A percentile compares a stretch with the other conserved stretches of the same genome.
These are phyloP conservation scores for Starmerella apis DNA, from an alignment of 805 yeast genomes.

Conservation along the genomic window DNA sequence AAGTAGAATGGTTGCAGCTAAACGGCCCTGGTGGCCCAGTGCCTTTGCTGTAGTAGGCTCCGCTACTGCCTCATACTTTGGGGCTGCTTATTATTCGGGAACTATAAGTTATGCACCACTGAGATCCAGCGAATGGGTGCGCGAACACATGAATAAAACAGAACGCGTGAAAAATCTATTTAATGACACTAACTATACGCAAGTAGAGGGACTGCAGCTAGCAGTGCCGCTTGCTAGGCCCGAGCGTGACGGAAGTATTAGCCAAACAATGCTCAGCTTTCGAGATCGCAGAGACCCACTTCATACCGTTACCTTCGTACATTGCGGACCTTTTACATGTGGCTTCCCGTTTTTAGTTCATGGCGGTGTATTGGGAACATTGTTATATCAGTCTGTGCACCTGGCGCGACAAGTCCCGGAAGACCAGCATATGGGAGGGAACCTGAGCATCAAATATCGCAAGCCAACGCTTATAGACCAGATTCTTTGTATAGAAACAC, in stretches of 20 bases:
- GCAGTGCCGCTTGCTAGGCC: slow-evolving; percentile 33
- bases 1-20: background rate
- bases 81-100: slow-evolving; percentile 5
- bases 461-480: slow-evolving; percentile 71
- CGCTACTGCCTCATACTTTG: slow-evolving; percentile 8
- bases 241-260: slow-evolving; percentile 45
- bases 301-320: slow-evolving; percentile 58
- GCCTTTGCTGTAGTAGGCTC: background rate
- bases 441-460: slow-evolving; percentile 41
- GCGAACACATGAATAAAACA: slow-evolving; percentile 26
- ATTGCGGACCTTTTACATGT: slow-evolving; percentile 64
- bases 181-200: slow-evolving; percentile 32
- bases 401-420: slow-evolving; percentile 38
- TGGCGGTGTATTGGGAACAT: slow-evolving; percentile 77
- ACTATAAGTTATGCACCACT: slow-evolving; percentile 12
- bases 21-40: background rate
- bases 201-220: slow-evolving; percentile 37
- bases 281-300: slow-evolving; percentile 47
- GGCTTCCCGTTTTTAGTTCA: slow-evolving; percentile 84
- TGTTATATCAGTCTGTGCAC: slow-evolving; percentile 59
- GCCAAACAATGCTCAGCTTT: slow-evolving; percentile 61
- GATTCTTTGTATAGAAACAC: slow-evolving; percentile 55
- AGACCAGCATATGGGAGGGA: slow-evolving; percentile 8
- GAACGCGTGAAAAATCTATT: slow-evolving; percentile 44
- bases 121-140: slow-evolving; percentile 12